Conservation (phyloP, 768 basidiomycete genomes). For the Boletus subparvulus region DNA sequence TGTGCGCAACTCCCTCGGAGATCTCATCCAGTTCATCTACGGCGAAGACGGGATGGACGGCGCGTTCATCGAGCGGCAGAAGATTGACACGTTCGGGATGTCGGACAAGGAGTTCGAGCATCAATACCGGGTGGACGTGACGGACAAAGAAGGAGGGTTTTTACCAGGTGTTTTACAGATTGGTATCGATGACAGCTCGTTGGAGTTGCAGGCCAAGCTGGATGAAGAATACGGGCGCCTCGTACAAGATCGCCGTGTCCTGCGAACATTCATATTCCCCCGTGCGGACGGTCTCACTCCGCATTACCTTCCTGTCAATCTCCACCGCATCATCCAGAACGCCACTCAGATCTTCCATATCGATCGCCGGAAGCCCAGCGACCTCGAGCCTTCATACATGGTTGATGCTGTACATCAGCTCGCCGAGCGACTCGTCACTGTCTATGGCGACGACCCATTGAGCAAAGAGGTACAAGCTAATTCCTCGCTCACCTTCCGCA, state of each 20-base stretch:
- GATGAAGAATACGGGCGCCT: conserved; percentile 76
- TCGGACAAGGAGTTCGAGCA: conserved; percentile 83
- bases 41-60: conserved; percentile 99
- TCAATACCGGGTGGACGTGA: conserved; percentile 93
- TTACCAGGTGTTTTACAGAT: conserved; percentile 77
- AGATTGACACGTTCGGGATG: conserved; percentile 84
- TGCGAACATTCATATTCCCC: conserved; percentile 86
- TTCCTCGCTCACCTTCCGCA: conserved; percentile 88
- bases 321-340: conserved; percentile 93
- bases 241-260: conserved; percentile 66
- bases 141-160: conserved; percentile 79
- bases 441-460: conserved; percentile 81
- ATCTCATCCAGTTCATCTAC: conserved; percentile 94
- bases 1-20: conserved; percentile 94
- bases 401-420: conserved; percentile 76
- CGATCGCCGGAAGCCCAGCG: conserved; percentile 88
- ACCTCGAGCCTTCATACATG: conserved; percentile 86
- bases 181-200: conserved; percentile 81
- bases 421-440: conserved; percentile 74
- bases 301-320: conserved; percentile 93
- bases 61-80: conserved; percentile 94
- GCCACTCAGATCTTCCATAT: conserved; percentile 97
- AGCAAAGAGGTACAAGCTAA: conserved; percentile 81
- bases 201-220: conserved; percentile 79
- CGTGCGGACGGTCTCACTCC: conserved; percentile 65